Base-by-base conservation (phyloP, 75 land plant genomes). In the Pseudotsuga menziesii region DNA sequence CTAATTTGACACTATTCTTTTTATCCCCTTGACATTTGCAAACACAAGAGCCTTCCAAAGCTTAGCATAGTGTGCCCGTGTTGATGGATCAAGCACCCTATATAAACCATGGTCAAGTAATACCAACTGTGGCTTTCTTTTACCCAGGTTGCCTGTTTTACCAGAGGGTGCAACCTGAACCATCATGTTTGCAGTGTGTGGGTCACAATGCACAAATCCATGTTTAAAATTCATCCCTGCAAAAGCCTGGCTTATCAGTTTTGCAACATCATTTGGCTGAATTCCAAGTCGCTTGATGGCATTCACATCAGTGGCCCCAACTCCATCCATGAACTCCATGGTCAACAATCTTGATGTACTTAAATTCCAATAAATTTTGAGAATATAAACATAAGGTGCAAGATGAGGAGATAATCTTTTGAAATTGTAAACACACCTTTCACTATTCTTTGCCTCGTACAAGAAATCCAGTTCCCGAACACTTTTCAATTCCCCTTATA, bases 171-270 rank as follows among this genome's bases (percentile, higher is more conserved):
- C 69, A 58, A 91, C 86, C 35, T 94, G 88, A 69, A 97, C 87
- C 78, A 97, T 80, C 88, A 97, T 61, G 69, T 94, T 97, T 16
- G 99, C 99, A 77, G 98, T 96, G 89, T 97, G 99, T 25, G 99
- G 99, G 70, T 97, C 99, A 88, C 99, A 97, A 78, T 97, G 98
- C 48, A 97, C 99, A 95, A 97, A 97, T 17, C 98, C 99, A 88
- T 97, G 99, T 76, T 78, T 92, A 71, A 91, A 97, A 59, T 89
- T 97, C 99, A 97, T 97, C 56, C 92, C 93, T 74, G 98, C 99
- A 91, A 97, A 97, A 19, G 91, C 80, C 77, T 89, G 85, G 73
- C 90, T 97, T 5, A 96, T 76, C 48, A 97, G 78, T 78, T 76
- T 89, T 60, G 99, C 83, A 77, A 97, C 98, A 69, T 94, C 93